Conservation (phyloP, 768 basidiomycete genomes). For the Termitomyces sp. region DNA sequence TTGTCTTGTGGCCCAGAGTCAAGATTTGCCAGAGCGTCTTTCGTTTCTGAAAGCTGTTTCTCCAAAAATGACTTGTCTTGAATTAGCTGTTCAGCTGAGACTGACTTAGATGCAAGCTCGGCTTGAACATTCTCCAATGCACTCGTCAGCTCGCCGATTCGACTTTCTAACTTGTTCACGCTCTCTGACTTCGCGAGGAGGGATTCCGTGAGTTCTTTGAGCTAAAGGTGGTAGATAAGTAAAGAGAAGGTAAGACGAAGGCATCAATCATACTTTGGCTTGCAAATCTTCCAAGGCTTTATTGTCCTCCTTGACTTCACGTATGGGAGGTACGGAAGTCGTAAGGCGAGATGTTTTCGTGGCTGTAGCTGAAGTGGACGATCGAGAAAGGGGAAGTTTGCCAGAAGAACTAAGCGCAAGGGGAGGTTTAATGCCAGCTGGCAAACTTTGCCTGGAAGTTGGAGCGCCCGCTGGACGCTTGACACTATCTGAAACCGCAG, state of each 20-base stretch:
- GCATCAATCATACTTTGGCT: slow-evolving; percentile 41
- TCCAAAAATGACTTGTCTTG: slow-evolving; percentile 44
- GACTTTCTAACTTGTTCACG: slow-evolving; percentile 47
- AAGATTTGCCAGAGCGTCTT: slow-evolving; percentile 32
- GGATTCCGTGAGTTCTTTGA: slow-evolving; percentile 50
- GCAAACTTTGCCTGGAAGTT: slow-evolving; percentile 35
- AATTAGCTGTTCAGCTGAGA: slow-evolving; percentile 40
- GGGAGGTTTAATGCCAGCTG: slow-evolving; percentile 28
- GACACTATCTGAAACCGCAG: slow-evolving; percentile 60
- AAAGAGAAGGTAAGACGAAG: neutral
- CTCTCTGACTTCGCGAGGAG: slow-evolving; percentile 46
- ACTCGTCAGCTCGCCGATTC: slow-evolving; percentile 41
- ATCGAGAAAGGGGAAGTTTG: slow-evolving; percentile 24
- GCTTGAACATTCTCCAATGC: slow-evolving; percentile 41
- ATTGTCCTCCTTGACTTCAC: slow-evolving; percentile 60
- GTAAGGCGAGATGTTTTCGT: slow-evolving; percentile 40
- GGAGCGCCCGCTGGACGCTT: slow-evolving; percentile 36
- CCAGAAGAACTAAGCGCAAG: slow-evolving; percentile 19
- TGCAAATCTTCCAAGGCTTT: slow-evolving; percentile 53
- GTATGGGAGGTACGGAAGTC: slow-evolving; percentile 69
- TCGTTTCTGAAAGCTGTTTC: slow-evolving; percentile 37
- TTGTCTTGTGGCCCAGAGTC: slow-evolving; percentile 24
- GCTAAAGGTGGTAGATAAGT: slow-evolving; percentile 28
- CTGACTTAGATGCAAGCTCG: slow-evolving; percentile 42
- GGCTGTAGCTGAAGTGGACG: slow-evolving; percentile 22